A percentile compares a stretch with the other conserved stretches of the same genome.
Evolutionary conservation across 2,329 filamentous ascomycete species (phyloP).

Genomic region (Bipolaris cookei): DNA sequence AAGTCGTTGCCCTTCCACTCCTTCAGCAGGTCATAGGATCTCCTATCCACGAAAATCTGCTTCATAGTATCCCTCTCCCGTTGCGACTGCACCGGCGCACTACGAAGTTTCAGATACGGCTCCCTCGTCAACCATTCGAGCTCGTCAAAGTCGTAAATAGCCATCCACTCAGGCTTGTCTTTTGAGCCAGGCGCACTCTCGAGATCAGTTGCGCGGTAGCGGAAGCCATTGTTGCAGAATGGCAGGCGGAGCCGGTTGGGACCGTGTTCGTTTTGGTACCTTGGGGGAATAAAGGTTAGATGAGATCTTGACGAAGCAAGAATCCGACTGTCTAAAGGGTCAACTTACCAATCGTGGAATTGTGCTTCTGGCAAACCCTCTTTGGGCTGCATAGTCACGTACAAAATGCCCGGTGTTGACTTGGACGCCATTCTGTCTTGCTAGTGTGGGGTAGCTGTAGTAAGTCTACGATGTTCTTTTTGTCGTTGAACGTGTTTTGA

Average conservation of each 20-base stretch:
- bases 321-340: slow-evolving; percentile 27
- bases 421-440: slow-evolving; percentile 49
- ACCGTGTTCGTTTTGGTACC: slow-evolving; percentile 90
- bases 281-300: slow-evolving; percentile 43
- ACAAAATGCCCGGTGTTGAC: slow-evolving; percentile 71
- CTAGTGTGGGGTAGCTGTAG: slow-evolving; percentile 2
- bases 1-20: slow-evolving; percentile 64
- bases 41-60: slow-evolving; percentile 71
- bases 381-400: slow-evolving; percentile 84
- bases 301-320: slow-evolving; percentile 22
- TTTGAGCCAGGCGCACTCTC: slow-evolving; percentile 35
- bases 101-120: slow-evolving; percentile 71
- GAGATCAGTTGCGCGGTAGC: slow-evolving; percentile 73
- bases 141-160: slow-evolving; percentile 79
- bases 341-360: slow-evolving; percentile 71
- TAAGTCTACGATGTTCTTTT: slow-evolving; percentile 1
- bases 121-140: slow-evolving; percentile 73
- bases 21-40: slow-evolving; percentile 71
- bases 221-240: slow-evolving; percentile 77
- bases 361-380: slow-evolving; percentile 68
- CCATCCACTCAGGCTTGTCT: slow-evolving; percentile 72
- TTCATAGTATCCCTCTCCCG: slow-evolving; percentile 67
- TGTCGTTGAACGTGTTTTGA: neutral
- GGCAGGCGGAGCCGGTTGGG: slow-evolving; percentile 78
- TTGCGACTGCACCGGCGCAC: slow-evolving; percentile 62